Conservation (phyloP, 331 rosid genomes). For the Acacia concinna region DNA sequence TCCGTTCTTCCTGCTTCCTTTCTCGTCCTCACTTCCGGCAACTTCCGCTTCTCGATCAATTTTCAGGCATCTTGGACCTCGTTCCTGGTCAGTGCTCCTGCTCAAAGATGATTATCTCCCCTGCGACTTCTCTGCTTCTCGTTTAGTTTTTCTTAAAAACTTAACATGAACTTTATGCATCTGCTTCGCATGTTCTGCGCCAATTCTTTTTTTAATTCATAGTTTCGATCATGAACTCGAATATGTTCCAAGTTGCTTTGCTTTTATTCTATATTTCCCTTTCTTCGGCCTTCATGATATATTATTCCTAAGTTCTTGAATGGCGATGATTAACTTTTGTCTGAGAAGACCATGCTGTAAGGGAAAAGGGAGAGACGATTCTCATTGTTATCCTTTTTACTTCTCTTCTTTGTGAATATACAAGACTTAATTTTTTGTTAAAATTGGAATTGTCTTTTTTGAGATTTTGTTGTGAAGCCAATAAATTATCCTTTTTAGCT, state of each 20-base stretch:
- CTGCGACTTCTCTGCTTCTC: background rate
- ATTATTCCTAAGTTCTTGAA: background rate
- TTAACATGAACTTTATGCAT: background rate
- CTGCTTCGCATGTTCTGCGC: background rate
- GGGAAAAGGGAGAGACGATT: background rate
- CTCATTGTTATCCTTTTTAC: background rate
- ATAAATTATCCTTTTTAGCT: background rate
- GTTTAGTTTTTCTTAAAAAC: background rate
- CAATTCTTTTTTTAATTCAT: background rate
- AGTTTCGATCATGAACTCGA: background rate
- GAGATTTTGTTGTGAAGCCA: background rate
- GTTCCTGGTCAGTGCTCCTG: conserved; percentile 42
- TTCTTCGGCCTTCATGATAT: background rate
- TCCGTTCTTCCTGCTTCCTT: conserved; percentile 63
- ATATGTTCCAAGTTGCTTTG: background rate
- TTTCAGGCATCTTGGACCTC: conserved; percentile 33
- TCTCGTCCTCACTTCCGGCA: conserved; percentile 40
- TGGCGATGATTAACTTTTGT: background rate
- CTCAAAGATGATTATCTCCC: background rate
- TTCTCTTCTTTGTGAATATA: background rate
- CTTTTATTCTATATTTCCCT: no score
- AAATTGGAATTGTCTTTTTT: background rate
- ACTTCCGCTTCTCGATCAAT: conserved; percentile 36
- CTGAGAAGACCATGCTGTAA: background rate
- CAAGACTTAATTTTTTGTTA: background rate